A percentile compares a stretch with the other conserved stretches of the same genome.
phyloP scores from a whole-genome alignment of 2,329 filamentous ascomycete genomes.

The Herpotrichia juniperi region DNA sequence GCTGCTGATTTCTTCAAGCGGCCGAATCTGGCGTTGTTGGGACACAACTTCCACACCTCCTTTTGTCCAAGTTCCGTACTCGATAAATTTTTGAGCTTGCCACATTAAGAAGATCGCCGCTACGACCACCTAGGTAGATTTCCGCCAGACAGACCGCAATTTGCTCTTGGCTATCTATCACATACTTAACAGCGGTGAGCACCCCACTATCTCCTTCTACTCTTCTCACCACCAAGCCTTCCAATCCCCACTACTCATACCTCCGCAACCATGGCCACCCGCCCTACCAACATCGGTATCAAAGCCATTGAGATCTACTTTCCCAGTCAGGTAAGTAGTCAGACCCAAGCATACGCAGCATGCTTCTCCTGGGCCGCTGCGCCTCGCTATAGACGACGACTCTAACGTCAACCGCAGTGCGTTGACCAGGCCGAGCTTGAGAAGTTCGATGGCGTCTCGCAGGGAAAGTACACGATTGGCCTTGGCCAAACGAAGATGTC shows the following conservation, averaged over 20 bases:
- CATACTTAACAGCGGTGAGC: slow-evolving; percentile 45
- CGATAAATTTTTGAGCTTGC: slow-evolving; percentile 30
- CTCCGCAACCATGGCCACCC: slow-evolving; percentile 48
- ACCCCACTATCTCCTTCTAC: slow-evolving; percentile 14
- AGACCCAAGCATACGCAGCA: not conserved
- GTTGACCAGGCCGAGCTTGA: slow-evolving; percentile 61
- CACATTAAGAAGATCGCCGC: slow-evolving; percentile 37
- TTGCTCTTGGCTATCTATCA: slow-evolving; percentile 36
- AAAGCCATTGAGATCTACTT: slow-evolving; percentile 63
- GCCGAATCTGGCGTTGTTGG: slow-evolving; percentile 28
- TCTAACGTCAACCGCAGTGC: slow-evolving; percentile 46
- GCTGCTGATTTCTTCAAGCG: not conserved
- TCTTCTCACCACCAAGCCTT: slow-evolving; percentile 21
- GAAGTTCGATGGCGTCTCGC: slow-evolving; percentile 60
- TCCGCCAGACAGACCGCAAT: slow-evolving; percentile 45
- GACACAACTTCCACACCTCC: slow-evolving; percentile 17
- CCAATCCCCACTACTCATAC: slow-evolving; percentile 19
- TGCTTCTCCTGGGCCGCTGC: slow-evolving; percentile 10
- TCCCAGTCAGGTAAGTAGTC: slow-evolving; percentile 55
- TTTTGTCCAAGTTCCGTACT: slow-evolving; percentile 17
- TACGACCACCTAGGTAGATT: slow-evolving; percentile 38
- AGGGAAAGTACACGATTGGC: slow-evolving; percentile 61
- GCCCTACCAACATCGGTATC: slow-evolving; percentile 59
- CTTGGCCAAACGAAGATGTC: slow-evolving; percentile 62
- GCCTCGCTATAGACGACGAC: slow-evolving; percentile 15